A percentile compares a stretch with the other conserved stretches of the same genome.
phyloP scores from a whole-genome alignment of 352 stramenopile genomes.

The Aphanomyces astaci region DNA sequence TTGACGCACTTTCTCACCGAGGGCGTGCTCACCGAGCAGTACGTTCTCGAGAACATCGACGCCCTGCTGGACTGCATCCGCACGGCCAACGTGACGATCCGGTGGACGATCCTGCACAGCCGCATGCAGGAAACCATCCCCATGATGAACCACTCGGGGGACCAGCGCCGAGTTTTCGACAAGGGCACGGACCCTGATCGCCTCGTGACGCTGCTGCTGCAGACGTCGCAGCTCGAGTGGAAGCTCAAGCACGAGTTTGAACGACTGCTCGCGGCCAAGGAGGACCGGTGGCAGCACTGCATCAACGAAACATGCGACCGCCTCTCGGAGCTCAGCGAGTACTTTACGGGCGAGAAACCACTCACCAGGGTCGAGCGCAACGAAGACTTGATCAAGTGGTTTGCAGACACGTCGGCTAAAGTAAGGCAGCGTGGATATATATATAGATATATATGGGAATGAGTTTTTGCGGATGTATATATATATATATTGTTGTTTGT shows the following conservation, averaged over 20 bases:
- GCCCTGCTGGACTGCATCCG: slow-evolving; percentile 87
- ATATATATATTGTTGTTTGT: no score
- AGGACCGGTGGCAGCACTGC: slow-evolving; percentile 86
- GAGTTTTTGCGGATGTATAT: no score
- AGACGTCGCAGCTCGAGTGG: slow-evolving; percentile 91
- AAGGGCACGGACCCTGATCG: slow-evolving; percentile 73
- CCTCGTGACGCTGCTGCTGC: slow-evolving; percentile 88
- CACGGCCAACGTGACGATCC: slow-evolving; percentile 88
- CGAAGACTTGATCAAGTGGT: slow-evolving; percentile 91
- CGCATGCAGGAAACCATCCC: slow-evolving; percentile 74
- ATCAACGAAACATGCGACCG: slow-evolving; percentile 84
- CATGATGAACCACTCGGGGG: slow-evolving; percentile 81
- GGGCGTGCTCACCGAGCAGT: slow-evolving; percentile 88
- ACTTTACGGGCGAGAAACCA: slow-evolving; percentile 91
- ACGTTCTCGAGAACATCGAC: slow-evolving; percentile 89
- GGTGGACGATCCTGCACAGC: slow-evolving; percentile 94
- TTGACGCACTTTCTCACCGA: slow-evolving; percentile 88
- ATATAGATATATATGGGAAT: no score
- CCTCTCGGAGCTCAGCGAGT: slow-evolving; percentile 90
- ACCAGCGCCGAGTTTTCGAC: slow-evolving; percentile 78
- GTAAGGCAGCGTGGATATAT: no score
- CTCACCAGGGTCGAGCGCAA: slow-evolving; percentile 89
- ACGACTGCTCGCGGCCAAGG: slow-evolving; percentile 82
- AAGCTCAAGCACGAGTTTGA: slow-evolving; percentile 92
- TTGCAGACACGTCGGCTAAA: slow-evolving; percentile 86